Percentiles rank a stretch among this genome's conserved stretches.
Evolutionary conservation across 371 early-diverging fungal species (phyloP).

Genomic region (Syncephalastrum racemosum): DNA sequence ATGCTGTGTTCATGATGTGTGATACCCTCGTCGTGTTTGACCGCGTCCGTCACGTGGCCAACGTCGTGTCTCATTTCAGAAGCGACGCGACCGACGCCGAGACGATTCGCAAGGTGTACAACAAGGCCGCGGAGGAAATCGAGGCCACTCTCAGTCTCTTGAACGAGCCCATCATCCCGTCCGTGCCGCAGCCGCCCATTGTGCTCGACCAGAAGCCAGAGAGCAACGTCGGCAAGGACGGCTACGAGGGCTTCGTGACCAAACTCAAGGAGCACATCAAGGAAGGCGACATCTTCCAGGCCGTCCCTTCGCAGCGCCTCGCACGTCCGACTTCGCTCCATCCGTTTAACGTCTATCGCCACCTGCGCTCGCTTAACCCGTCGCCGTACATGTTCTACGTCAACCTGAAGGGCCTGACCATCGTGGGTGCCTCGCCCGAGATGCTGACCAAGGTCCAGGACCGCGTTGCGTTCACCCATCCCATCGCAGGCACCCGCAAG

Average conservation of each 20-base stretch:
- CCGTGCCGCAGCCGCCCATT: slow-evolving; percentile 68
- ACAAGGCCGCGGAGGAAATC: slow-evolving; percentile 63
- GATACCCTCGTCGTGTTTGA: slow-evolving; percentile 95
- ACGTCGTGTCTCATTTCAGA: slow-evolving; percentile 88
- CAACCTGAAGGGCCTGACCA: slow-evolving; percentile 84
- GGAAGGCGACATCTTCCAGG: slow-evolving; percentile 96
- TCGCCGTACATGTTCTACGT: slow-evolving; percentile 99
- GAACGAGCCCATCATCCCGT: slow-evolving; percentile 51
- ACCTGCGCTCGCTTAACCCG: slow-evolving; percentile 93
- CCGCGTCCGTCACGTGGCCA: slow-evolving; percentile 86
- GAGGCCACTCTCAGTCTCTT: slow-evolving; percentile 64
- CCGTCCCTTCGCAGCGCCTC: slow-evolving; percentile 93
- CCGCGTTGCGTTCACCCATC: slow-evolving; percentile 83
- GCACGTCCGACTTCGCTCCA: slow-evolving; percentile 85
- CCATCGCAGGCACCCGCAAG: slow-evolving; percentile 95
- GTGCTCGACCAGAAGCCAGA: slow-evolving; percentile 58
- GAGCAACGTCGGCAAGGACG: slow-evolving; percentile 88
- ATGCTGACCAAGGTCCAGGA: slow-evolving; percentile 94
- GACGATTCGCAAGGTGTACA: slow-evolving; percentile 63
- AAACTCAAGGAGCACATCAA: slow-evolving; percentile 88
- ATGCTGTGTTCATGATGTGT: slow-evolving; percentile 89
- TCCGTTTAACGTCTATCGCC: slow-evolving; percentile 96
- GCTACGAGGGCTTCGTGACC: slow-evolving; percentile 86
- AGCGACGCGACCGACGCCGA: slow-evolving; percentile 57
- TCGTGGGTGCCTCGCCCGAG: slow-evolving; percentile 98